A percentile compares a stretch with the other conserved stretches of the same genome.
Conservation (phyloP, 805 yeast genomes). For the Schwanniomyces polymorphus region DNA sequence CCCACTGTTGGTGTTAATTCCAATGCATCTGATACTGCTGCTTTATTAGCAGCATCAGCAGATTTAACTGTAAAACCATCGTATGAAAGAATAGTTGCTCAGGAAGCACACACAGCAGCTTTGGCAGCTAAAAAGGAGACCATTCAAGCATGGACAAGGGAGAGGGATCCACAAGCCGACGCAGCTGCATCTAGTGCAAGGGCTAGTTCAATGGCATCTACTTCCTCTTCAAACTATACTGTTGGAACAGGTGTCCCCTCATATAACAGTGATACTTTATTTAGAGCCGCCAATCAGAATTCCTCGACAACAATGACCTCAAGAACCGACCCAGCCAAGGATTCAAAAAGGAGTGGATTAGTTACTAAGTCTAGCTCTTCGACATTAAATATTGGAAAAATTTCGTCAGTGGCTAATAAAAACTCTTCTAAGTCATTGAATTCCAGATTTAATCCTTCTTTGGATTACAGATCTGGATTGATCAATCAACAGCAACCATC, state of each 20-base stretch:
- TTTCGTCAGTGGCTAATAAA: slow-evolving; percentile 33
- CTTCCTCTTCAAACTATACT: background rate
- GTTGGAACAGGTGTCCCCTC: slow-evolving; percentile 29
- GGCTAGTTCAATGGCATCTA: slow-evolving; percentile 5
- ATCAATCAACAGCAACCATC: slow-evolving; percentile 13
- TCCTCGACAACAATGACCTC: slow-evolving; percentile 46
- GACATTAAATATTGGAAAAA: slow-evolving; percentile 33
- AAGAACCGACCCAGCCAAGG: slow-evolving; percentile 42
- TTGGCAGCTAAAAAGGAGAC: slow-evolving; percentile 42
- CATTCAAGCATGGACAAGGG: slow-evolving; percentile 51
- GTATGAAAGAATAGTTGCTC: slow-evolving; percentile 59
- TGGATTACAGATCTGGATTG: slow-evolving; percentile 42
- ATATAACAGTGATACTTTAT: slow-evolving; percentile 31
- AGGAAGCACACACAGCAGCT: slow-evolving; percentile 70
- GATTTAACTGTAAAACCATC: slow-evolving; percentile 61
- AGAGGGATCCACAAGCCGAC: slow-evolving; percentile 45
- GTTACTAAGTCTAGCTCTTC: slow-evolving; percentile 21
- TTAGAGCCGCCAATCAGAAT: slow-evolving; percentile 35
- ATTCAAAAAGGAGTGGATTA: slow-evolving; percentile 43
- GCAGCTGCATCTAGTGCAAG: slow-evolving; percentile 45
- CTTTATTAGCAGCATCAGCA: slow-evolving; percentile 67
- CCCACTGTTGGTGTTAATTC: slow-evolving; percentile 63
- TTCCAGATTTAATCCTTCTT: slow-evolving; percentile 42
- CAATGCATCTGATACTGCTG: slow-evolving; percentile 75
- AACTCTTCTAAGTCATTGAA: slow-evolving; percentile 41